Evolutionary conservation across 1,139 yeast species (phyloP), one percentile per base, ranked within the genome.

Genomic region (Groenewaldozyma sp.): DNA sequence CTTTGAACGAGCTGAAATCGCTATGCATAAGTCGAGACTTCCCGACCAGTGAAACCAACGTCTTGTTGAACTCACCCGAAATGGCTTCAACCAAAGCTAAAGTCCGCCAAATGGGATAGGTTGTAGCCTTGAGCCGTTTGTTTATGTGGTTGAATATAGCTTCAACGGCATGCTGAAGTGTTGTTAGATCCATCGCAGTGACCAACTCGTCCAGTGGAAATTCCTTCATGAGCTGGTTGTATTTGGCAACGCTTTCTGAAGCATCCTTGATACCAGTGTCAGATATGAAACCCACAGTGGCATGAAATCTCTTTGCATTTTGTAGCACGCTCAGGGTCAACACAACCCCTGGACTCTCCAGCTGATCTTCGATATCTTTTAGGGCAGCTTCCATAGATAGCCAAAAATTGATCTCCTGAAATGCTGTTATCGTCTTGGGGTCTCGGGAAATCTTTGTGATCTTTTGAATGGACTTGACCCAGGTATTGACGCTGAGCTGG

Each of bases 401-500:
- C 96, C 97, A 88, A 52, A 83, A 88, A 39, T 71, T 74, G 10
- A 82, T 69, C 53, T 88, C 96, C 40, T 82, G 91, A 1, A 65
- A 51, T 0, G 87, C 74, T 0, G 73, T 64, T 0, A 84, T 87
- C 34, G 73, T 76, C 1, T 60, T 48, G 0, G 83, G 76, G 26
- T 71, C 71, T 3, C 70, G 59, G 21, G 68, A 58, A 33, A 79
- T 56, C 26, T 65, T 63, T 0, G 88, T 73, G 6, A 84, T 63
- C 1, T 68, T 60, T 48, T 78, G 83, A 10, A 79, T 74, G 33
- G 75, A 73, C 45, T 68, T 72, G 19, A 79, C 74, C 96, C 96
- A 87, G 9, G 66, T 67, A 50, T 82, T 82, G 3, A 79, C 91
- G 4, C 68, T 69, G 2, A 71, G 60, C 37, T 88, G 91, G 10